Evolutionary conservation across 257 asterid species (phyloP).

Genomic region (Solanum chilense): DNA sequence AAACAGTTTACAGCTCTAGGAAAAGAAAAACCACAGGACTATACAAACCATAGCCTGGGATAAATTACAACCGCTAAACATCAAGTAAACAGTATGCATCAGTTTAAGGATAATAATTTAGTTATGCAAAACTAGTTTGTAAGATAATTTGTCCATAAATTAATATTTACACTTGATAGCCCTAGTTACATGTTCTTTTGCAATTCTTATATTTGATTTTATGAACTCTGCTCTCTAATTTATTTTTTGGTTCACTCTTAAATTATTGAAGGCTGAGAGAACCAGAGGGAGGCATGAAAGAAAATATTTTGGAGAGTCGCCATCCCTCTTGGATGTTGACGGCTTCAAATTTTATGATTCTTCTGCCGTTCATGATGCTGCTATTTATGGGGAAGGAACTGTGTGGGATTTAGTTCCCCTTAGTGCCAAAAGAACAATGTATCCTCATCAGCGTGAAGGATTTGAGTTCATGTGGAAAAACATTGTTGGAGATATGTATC

Average conservation of each 20-base stretch:
- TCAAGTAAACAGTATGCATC: not conserved
- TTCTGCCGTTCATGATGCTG: not conserved
- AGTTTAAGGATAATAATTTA: not conserved
- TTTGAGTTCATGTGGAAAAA: conserved; percentile 59
- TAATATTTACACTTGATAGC: not conserved
- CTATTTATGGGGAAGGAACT: conserved; percentile 14
- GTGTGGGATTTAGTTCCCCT: conserved; percentile 49
- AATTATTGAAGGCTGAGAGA: conserved; percentile 16
- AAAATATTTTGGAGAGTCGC: not conserved
- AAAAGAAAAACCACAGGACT: not conserved
- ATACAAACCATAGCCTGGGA: not conserved
- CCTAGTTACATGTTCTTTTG: not conserved
- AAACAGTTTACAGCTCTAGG: not conserved
- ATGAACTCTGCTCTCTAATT: not conserved
- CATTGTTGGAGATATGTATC: conserved; percentile 43
- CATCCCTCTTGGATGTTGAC: not conserved
- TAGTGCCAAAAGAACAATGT: conserved; percentile 21
- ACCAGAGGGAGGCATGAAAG: conserved; percentile 2
- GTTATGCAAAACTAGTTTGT: not conserved
- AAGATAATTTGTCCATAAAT: not conserved
- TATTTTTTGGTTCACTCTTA: not conserved
- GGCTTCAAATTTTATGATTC: conserved; percentile 8
- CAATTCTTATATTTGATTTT: not conserved
- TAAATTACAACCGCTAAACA: not conserved
- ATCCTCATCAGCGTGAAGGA: conserved; percentile 63